Evolutionary conservation across 345 rosid species (phyloP), one percentile per base, ranked within the genome.

Genomic region (Chamaenerion angustifolium): DNA sequence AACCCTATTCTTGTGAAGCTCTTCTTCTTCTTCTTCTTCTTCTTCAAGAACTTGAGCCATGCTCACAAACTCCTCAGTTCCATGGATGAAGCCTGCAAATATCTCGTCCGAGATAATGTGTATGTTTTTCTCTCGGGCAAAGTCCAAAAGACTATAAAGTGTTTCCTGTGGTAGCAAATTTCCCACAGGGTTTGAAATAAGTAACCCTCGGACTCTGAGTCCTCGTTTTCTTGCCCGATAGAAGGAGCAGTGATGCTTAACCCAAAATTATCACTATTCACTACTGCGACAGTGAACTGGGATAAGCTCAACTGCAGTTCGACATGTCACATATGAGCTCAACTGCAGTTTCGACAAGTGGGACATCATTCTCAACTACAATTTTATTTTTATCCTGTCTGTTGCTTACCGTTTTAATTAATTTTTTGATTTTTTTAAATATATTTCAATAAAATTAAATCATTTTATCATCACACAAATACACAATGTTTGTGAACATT

Each of bases 31-130:
- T 46, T 65, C 66, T 16, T 78, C 83, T 57, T 69, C 88, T 3
- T 61, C 67, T 55, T 54, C 74, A 15, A 80, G 69, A 46, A 90
- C 66, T 70, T 90, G 81, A 12, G 86, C 80, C 78, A 83, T 70
- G 75, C 95, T 90, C 45, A 90, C 84, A 69, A 90, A 86, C 59
- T 81, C 83, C 50, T 65, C 76, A n/a, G 57, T 62, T 46, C 88
- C 89, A 58, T 75, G 76, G 27, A 70, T 68, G 54, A 92, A 79
- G 4, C 94, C 98, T 1, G 83, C 87, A 47, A 74, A 86, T 67
- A 90, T 86, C 71, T 90, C 95, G 49, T 90, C 98, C 43, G 80
- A 83, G 52, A 86, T 81, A 15, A 90, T 72, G 64, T 83, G 95
- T 51, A 86, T 83, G 63, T 83, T 83, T 49, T 86, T 86, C 76